A percentile compares a stretch with the other conserved stretches of the same genome.
These are phyloP conservation scores for Wallacemonas rigidus DNA, from an alignment of 208 protist species.

Conservation along the genomic window DNA sequence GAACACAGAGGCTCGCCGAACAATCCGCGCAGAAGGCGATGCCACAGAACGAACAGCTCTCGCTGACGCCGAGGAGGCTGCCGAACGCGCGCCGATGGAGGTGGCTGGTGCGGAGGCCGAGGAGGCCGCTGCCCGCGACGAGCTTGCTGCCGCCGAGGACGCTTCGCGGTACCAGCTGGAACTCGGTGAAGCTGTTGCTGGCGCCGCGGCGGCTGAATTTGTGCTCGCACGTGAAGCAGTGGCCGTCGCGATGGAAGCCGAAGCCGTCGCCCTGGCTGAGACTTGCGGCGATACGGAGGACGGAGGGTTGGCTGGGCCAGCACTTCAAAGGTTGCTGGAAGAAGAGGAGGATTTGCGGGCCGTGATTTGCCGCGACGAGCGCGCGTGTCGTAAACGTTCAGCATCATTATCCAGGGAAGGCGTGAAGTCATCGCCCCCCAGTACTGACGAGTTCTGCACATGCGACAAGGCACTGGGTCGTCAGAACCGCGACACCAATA, in stretches of 20 bases:
- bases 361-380: conserved; percentile 21
- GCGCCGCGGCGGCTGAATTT: conserved; percentile 15
- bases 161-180: neutral
- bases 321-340: neutral
- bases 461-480: neutral
- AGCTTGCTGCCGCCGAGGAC: conserved; percentile 6
- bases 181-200: neutral
- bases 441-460: neutral
- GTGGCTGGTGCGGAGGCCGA: conserved; percentile 21
- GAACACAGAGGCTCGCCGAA: no score
- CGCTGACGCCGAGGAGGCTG: conserved; percentile 27
- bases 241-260: neutral
- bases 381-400: neutral
- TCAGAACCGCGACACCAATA: neutral
- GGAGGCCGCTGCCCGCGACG: conserved; percentile 19
- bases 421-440: neutral
- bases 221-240: neutral
- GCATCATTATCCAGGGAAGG: neutral
- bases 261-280: neutral
- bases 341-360: conserved; percentile 51
- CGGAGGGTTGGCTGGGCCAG: neutral
- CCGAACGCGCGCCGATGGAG: conserved; percentile 20
- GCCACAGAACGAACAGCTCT: neutral
- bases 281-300: neutral
- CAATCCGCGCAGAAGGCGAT: no score